Percentiles rank a stretch among this genome's conserved stretches.
phyloP scores from a whole-genome alignment of 345 rosid species.

The Eucalyptus pauciflora region DNA sequence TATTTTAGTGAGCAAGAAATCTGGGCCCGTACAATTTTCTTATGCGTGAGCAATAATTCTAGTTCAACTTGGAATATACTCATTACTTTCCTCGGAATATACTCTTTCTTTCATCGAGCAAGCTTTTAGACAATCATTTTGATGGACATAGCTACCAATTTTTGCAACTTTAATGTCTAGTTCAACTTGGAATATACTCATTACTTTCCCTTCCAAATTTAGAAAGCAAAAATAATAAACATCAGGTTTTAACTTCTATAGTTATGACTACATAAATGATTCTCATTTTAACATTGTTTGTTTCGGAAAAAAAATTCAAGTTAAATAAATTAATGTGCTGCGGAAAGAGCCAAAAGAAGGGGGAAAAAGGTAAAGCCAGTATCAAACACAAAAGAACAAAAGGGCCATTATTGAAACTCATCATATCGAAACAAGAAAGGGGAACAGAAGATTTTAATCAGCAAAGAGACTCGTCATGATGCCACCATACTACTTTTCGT shows the following conservation, averaged over 20 bases:
- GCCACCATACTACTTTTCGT: neutral
- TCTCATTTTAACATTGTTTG: neutral
- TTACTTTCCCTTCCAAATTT: neutral
- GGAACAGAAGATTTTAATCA: neutral
- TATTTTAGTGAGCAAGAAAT: neutral
- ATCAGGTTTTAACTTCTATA: neutral
- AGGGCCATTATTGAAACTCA: neutral
- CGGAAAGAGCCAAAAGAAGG: neutral
- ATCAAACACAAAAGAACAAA: neutral
- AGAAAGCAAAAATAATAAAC: neutral
- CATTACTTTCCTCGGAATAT: neutral
- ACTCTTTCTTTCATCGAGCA: neutral
- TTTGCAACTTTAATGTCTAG: neutral
- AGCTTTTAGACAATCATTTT: neutral
- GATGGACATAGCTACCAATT: neutral
- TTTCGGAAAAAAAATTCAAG: neutral
- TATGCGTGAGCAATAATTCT: neutral
- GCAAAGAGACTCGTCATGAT: neutral
- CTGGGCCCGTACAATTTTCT: neutral
- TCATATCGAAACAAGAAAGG: neutral
- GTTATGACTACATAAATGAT: neutral
- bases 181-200: neutral
- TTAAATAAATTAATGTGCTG: neutral
- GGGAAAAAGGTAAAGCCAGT: neutral
- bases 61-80: too few species aligned